Evolutionary conservation across 768 basidiomycete species (phyloP), one percentile per base, ranked within the genome.

Genomic region (Tylopilus felleus): DNA sequence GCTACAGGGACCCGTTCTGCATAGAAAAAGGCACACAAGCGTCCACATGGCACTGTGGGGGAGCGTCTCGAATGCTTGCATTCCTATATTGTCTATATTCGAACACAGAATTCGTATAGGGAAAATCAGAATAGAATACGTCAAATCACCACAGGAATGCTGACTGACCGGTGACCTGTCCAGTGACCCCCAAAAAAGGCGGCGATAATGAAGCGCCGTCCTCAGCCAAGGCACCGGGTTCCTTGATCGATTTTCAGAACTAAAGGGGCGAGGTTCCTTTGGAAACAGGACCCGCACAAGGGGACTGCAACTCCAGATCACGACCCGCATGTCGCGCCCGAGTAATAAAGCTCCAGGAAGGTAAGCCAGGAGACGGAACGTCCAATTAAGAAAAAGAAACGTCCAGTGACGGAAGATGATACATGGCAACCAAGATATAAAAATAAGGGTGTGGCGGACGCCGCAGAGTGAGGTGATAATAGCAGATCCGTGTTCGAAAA

Each of bases 121-220:
- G 65, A 54, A 59, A 62, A 67, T 66, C 65, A 62, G 60, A 59
- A 58, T 49, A 42, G 56, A 65, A 60, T 52, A 23, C 39, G 59
- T 67, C 65, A 62, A 65, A 67, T 66, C 65, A 58, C 52, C 53
- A 47, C 47, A 55, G 63, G 65, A 67, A 66, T 62, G 42, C 65
- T 62, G 42, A 58, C 65, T 60, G 52, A 47, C 45, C 52, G 38
- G 22, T 47, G 45, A 41, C 45, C 56, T 49, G 47, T 44, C 44
- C 46, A 51, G 31, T 31, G 16, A 28, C 29, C 43, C 50, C 17
- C 38, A 8, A 51, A 52, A 55, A 50, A 28, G 50, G 56, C 52
- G 55, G 57, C 23, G 49, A 47, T 38, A 47, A 53, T 53, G 55
- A 54, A 55, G 40, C 48, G 35, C 61, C 64, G 49, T 31, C n/a